Conservation (phyloP, 2,329 filamentous ascomycete genomes). For the Colletotrichum magnum region DNA sequence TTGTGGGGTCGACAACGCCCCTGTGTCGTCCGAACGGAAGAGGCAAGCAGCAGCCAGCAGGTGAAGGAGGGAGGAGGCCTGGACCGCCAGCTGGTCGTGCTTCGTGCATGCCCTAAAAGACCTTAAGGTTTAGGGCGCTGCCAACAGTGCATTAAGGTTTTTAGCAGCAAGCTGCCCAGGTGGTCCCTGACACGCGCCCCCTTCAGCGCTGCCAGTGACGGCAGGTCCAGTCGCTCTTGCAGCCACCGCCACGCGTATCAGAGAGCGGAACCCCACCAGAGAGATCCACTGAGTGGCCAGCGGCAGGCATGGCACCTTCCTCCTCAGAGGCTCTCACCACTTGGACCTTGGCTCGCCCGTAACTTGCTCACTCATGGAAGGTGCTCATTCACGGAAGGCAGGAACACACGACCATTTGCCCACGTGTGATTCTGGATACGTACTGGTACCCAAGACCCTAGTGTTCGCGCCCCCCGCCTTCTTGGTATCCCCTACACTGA, state of each 20-base stretch:
- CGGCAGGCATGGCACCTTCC: slow-evolving; percentile 29
- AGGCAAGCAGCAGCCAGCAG: slow-evolving; percentile 3
- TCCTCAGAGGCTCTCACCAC: background rate
- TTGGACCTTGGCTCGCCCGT: background rate
- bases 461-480: slow-evolving; percentile 1
- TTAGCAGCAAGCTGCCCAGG: background rate
- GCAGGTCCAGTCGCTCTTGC: background rate
- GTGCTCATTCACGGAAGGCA: background rate
- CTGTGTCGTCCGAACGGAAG: slow-evolving; percentile 26
- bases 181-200: slow-evolving; percentile 12
- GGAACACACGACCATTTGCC: background rate
- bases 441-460: background rate
- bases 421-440: background rate
- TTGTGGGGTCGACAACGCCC: background rate
- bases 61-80: background rate
- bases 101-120: slow-evolving; percentile 25
- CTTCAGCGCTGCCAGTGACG: slow-evolving; percentile 6
- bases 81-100: slow-evolving; percentile 9
- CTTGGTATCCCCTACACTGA: slow-evolving; percentile 4
- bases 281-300: background rate
- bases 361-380: background rate
- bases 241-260: slow-evolving; percentile 17
- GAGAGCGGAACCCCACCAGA: background rate
- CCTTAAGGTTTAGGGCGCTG: slow-evolving; percentile 32
- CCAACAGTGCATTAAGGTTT: slow-evolving; percentile 26